Percentiles rank a stretch among this genome's conserved stretches.
Conservation (phyloP, 1,284 basidiomycete genomes). For the Trametes pubescens region DNA sequence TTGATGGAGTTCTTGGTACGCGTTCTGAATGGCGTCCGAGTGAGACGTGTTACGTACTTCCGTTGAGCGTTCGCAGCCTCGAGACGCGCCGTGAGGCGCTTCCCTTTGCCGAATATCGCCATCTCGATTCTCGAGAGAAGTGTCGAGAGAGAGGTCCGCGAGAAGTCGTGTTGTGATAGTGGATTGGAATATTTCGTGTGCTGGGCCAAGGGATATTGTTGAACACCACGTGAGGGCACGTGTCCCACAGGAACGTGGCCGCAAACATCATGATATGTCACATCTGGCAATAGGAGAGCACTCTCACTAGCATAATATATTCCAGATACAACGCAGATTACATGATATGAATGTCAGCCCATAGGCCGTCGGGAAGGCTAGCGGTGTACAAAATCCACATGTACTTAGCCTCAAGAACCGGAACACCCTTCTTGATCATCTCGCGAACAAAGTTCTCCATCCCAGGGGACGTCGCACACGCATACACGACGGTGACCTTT, state of each 20-base stretch:
- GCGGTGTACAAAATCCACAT: background rate
- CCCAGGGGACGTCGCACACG: background rate
- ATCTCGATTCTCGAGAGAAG: no score
- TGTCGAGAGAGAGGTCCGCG: no score
- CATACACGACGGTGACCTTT: background rate
- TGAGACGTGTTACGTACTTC: background rate
- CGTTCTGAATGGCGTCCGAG: background rate
- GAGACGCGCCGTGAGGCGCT: background rate
- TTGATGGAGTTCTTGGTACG: background rate
- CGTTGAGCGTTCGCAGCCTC: background rate
- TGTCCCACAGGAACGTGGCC: no score
- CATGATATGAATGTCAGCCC: constrained; percentile 1
- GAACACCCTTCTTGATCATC: background rate
- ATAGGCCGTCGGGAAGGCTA: background rate
- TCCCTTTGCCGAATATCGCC: constrained; percentile 1
- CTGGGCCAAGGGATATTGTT: background rate
- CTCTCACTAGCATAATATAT: no score
- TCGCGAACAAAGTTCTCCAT: background rate
- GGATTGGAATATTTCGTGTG: no score
- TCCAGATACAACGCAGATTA: background rate
- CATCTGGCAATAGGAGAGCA: no score
- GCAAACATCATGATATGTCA: background rate
- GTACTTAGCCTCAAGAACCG: constrained; percentile 5
- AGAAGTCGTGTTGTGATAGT: no score
- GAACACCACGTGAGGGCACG: background rate